These are phyloP conservation scores for Sclerotinia trifoliorum DNA, from an alignment of 2,329 filamentous ascomycete species.

Conservation along the genomic window DNA sequence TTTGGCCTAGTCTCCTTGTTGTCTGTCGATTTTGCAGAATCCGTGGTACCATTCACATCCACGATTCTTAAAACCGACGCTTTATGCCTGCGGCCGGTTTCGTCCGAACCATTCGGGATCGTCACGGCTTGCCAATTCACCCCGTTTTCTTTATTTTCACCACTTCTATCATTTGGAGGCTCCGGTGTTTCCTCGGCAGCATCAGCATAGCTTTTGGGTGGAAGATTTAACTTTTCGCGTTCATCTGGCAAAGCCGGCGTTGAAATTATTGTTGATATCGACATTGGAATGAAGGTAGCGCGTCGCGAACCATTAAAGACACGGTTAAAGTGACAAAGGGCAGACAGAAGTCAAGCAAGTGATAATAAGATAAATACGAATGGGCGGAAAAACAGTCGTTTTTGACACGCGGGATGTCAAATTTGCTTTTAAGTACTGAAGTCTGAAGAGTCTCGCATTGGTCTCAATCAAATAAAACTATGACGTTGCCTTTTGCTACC, in stretches of 20 bases:
- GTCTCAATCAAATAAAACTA: not conserved
- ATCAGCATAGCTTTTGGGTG: slow-evolving; percentile 44
- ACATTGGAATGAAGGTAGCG: slow-evolving; percentile 3
- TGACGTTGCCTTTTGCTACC: not conserved
- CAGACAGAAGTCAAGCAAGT: not conserved
- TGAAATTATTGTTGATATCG: slow-evolving; percentile 24
- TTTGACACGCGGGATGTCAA: not conserved
- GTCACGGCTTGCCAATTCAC: not conserved
- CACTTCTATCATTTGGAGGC: slow-evolving; percentile 19
- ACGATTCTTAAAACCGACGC: slow-evolving; percentile 37
- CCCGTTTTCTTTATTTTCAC: slow-evolving; percentile 16
- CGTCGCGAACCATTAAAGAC: not conserved
- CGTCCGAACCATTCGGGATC: slow-evolving; percentile 21
- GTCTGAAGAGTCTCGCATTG: not conserved
- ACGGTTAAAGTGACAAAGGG: not conserved
- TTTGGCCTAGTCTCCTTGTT: slow-evolving; percentile 27
- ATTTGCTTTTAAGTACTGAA: not conserved
- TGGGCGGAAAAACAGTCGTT: not conserved
- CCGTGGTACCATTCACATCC: slow-evolving; percentile 27
- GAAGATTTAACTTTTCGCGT: slow-evolving; percentile 39
- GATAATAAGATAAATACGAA: not conserved
- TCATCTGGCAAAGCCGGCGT: slow-evolving; percentile 40
- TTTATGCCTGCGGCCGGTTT: slow-evolving; percentile 21
- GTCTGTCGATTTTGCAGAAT: slow-evolving; percentile 23
- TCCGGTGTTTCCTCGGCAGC: slow-evolving; percentile 35